Evolutionary conservation across 2,329 filamentous ascomycete species (phyloP), one percentile per base, ranked within the genome.

Genomic region (Mycosphaerella arachidis): DNA sequence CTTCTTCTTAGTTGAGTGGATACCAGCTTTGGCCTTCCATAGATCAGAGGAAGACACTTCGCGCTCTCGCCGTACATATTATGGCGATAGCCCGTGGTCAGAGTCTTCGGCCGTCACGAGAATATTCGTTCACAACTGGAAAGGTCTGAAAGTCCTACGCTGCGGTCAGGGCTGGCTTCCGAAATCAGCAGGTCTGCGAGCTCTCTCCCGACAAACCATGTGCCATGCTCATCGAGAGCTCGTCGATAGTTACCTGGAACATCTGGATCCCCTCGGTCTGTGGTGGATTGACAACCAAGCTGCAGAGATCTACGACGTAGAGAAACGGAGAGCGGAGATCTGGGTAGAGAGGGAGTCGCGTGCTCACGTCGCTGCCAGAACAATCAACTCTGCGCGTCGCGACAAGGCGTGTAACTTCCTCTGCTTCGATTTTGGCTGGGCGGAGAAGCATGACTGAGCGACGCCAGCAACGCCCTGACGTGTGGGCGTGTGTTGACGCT

Each of bases 91-190:
- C 8, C 45, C 54, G 50, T 67, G 60, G 61, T 45, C 59, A 1
- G 40, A 35, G 0, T 69, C 67, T 13, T 37, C 63, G 5, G 46
- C 10, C 63, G 72, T 31, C 69, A 74, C 6, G 64, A 76, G 63
- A 9, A 66, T 68, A 7, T 78, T 77, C 73, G 73, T 72, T 29
- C 71, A 71, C 10, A 72, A 72, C 1, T 81, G 78, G 78, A 72
- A 74, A n/a, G 77, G 77, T 29, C 67, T 81, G 24, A 68, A 64
- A 0, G 76, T 77, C 31, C 35, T 81, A 45, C 75, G 76, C 31
- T 62, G 76, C 27, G 73, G 72, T 20, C 78, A 80, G 62, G 77
- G 77, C 48, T 79, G 77, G 77, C 72, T 78, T 4, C 78, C 78
- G 13, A 62, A 30, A 1, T 8, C 51, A 3, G 29, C 56, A 13